These are phyloP conservation scores for Aureobasidium sp. DNA, from an alignment of 2,329 filamentous ascomycete genomes.

Conservation along the genomic window DNA sequence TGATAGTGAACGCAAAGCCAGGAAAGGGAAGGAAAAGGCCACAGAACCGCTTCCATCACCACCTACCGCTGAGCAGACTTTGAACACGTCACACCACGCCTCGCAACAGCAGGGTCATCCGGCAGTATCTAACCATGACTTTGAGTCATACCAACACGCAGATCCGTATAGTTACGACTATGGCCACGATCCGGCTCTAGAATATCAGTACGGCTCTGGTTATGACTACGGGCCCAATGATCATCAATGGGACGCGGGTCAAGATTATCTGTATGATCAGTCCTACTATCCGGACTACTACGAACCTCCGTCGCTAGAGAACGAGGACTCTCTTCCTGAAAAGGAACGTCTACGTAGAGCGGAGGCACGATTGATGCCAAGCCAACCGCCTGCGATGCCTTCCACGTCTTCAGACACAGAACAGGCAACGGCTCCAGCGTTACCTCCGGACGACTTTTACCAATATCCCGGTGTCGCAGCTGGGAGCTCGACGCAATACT, in stretches of 20 bases:
- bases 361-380: constrained; percentile 74
- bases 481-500: neutral
- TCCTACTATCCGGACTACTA: constrained; percentile 38
- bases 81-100: neutral
- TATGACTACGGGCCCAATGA: constrained; percentile 1
- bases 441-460: constrained; percentile 19
- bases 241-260: constrained; percentile 6
- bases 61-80: neutral
- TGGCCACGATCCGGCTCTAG: neutral
- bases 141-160: neutral
- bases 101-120: neutral
- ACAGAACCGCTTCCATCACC: neutral
- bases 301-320: constrained; percentile 49
- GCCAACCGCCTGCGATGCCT: constrained; percentile 54
- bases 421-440: constrained; percentile 4
- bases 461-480: neutral
- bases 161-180: neutral
- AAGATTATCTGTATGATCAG: constrained; percentile 12
- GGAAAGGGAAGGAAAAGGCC: constrained; percentile 28
- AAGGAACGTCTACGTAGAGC: constrained; percentile 74
- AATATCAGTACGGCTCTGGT: neutral
- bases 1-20: constrained; percentile 59
- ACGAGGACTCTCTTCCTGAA: constrained; percentile 63
- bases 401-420: constrained; percentile 1
- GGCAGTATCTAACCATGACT: neutral